Evolutionary conservation across 2,329 filamentous ascomycete genomes (phyloP).

Genomic region (Cladophialophora bantiana): DNA sequence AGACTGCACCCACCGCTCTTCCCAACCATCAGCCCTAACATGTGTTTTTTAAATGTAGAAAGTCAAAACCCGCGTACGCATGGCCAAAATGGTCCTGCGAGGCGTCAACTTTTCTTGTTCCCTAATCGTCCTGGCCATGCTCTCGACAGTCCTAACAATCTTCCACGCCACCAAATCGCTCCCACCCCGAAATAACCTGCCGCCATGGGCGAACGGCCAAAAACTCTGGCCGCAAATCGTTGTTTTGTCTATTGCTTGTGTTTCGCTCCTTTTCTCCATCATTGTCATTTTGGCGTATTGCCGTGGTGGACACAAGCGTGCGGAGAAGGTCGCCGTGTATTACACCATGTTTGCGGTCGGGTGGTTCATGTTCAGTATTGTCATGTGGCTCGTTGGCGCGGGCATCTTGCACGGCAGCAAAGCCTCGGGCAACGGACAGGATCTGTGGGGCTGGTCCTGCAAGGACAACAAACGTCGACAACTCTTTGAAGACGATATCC

Average conservation of each 20-base stretch:
- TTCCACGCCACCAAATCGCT: conserved; percentile 86
- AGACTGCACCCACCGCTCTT: conserved; percentile 48
- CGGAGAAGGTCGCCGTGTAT: conserved; percentile 92
- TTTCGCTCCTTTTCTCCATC: conserved; percentile 81
- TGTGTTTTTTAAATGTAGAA: conserved; percentile 67
- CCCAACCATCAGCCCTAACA: neutral
- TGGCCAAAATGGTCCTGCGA: conserved; percentile 94
- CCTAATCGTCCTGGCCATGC: conserved; percentile 89
- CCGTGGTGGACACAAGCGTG: conserved; percentile 83
- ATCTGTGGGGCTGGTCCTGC: conserved; percentile 99
- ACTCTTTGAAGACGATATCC: conserved; percentile 78
- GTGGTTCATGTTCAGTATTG: conserved; percentile 90
- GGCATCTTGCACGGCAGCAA: conserved; percentile 81
- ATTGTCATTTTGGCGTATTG: conserved; percentile 85
- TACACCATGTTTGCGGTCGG: conserved; percentile 92
- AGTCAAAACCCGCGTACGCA: conserved; percentile 87
- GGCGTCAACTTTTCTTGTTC: conserved; percentile 97
- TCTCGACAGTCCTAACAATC: conserved; percentile 85
- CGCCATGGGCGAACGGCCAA: conserved; percentile 81
- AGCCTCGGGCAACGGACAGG: conserved; percentile 75
- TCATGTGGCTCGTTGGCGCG: conserved; percentile 90
- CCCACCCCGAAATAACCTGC: conserved; percentile 77
- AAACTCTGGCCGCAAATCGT: conserved; percentile 89
- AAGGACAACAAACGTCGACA: conserved; percentile 81
- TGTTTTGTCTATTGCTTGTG: conserved; percentile 76